Base-by-base conservation (phyloP, 768 basidiomycete species). In the Trametes coccinea region DNA sequence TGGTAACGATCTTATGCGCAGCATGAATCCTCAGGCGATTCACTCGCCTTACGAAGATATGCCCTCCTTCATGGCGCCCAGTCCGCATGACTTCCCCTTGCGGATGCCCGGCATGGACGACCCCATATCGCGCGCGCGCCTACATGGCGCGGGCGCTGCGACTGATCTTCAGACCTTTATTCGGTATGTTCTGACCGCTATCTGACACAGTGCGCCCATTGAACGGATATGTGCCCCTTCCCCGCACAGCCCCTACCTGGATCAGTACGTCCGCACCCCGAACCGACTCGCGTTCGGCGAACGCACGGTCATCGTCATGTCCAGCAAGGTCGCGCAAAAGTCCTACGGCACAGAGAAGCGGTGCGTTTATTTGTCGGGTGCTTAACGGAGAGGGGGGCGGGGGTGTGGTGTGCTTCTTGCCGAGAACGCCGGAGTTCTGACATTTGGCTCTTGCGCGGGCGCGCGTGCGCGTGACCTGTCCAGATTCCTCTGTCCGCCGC, bases 291-390 rank as follows among this genome's bases (percentile, higher is more conserved):
- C 90, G 1, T 90, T 90, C 68, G 96, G 96, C 53, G 96, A 98
- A 73, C 86, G 94, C 50, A 93, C 94, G 4, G 85, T 98, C 62
- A 90, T 98, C 62, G 90, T 98, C 68, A 95, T 97, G 92, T 95
- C 93, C n/a, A 93, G 91, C 72, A 94, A 91, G 71, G 95, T 98
- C 33, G 96, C 93, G 3, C 96, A 98, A 79, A 96, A 98, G 72
- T 94, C 92, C 8, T 98, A 98, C 72, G 95, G 95, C 40, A 94
- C 90, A 16, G 95, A 98, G 75, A 97, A 97, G 74, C 84, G 95
- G 90, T 90, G 62, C 48, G 80, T 66, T n/a, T 55, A 11, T 13
- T 30, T 53, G 37, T 41, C 37, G 46, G 53, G 41, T 31, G 50
- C n/a, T 39, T 33, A 16, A 27, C n/a, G 17, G 45, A 17, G 22